Evolutionary conservation across 2,329 filamentous ascomycete genomes (phyloP), one percentile per base, ranked within the genome.

Genomic region (Camillea tinctor): DNA sequence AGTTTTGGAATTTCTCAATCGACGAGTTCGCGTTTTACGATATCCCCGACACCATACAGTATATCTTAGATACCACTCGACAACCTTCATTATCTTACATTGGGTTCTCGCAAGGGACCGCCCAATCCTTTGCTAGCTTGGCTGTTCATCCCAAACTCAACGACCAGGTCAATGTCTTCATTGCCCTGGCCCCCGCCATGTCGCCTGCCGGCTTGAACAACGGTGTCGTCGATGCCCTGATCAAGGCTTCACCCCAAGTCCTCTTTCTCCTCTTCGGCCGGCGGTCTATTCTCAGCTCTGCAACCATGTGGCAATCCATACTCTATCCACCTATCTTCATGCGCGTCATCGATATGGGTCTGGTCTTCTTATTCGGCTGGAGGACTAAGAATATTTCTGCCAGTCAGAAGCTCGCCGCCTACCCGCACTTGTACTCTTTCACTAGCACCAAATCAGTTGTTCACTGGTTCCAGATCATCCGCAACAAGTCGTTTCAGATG

Each of bases 401-500:
- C 0, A 88, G 89, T 59, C 95, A 99, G 75, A 99, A 99, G 73
- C 85, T 99, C 19, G 95, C 95, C 2, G 93, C 93, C 1, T 99
- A 99, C 73, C 90, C 94, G 9, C 95, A 99, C 77, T 80, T 99
- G 0, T 99, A 97, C 79, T 97, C 93, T 0, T 98, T 94, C 74
- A 97, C 94, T 0, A 96, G 92, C 73, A 97, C 93, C 59, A 99
- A 99, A 77, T 93, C 89, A 20, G 93, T 99, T 8, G 95, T 99
- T 0, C 95, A 99, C 73, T 99, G 95, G 95, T 99, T 99, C 74
- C 95, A 99, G 73, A 97, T 99, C 72, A 99, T 99, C 69, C 89
- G 95, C 65, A 97, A 94, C 70, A 91, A 92, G 69, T 93, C 88
- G 23, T 98, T 99, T 75, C 95, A 99, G 75, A 97, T 99, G 91